phyloP scores from a whole-genome alignment of 768 basidiomycete species.

The Boletus reticulatus region DNA sequence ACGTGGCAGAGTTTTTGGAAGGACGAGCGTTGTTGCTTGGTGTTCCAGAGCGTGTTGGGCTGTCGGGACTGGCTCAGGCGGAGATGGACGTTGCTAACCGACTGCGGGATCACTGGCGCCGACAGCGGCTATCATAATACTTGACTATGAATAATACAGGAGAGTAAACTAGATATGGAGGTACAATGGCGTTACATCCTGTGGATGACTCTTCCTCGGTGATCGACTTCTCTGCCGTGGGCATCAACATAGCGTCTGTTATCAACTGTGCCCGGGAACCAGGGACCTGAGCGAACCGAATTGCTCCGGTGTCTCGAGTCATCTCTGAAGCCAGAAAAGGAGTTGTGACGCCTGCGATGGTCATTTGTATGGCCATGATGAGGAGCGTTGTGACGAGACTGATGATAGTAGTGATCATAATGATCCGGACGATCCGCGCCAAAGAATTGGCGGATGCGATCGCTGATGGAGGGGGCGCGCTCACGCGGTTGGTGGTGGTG shows the following conservation, averaged over 20 bases:
- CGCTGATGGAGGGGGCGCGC: conserved; percentile 29
- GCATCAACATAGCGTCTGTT: conserved; percentile 19
- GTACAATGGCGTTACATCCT: conserved; percentile 15
- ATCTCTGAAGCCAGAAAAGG: conserved; percentile 23
- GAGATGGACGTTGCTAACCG: conserved; percentile 62
- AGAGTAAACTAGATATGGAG: conserved; percentile 4
- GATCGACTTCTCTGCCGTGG: conserved; percentile 29
- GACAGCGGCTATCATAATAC: conserved; percentile 46
- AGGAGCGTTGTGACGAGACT: conserved; percentile 2
- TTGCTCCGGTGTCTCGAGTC: conserved; percentile 15
- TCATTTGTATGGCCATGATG: conserved; percentile 1
- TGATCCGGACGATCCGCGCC: conserved; percentile 26
- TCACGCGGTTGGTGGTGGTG: conserved; percentile 9
- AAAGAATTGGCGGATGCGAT: conserved; percentile 39
- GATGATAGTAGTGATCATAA: neutral
- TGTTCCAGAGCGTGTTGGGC: conserved; percentile 16
- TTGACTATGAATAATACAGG: neutral
- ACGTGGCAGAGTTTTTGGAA: conserved; percentile 40
- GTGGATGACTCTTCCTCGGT: conserved; percentile 22
- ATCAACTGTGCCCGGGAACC: conserved; percentile 20
- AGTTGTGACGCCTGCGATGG: conserved; percentile 26
- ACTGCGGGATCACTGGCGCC: conserved; percentile 65
- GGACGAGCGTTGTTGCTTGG: conserved; percentile 54
- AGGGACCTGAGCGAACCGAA: conserved; percentile 19
- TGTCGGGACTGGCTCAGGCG: conserved; percentile 38